These are phyloP conservation scores for Hypoxylon sp. DNA, from an alignment of 2,329 filamentous ascomycete species.

Conservation along the genomic window DNA sequence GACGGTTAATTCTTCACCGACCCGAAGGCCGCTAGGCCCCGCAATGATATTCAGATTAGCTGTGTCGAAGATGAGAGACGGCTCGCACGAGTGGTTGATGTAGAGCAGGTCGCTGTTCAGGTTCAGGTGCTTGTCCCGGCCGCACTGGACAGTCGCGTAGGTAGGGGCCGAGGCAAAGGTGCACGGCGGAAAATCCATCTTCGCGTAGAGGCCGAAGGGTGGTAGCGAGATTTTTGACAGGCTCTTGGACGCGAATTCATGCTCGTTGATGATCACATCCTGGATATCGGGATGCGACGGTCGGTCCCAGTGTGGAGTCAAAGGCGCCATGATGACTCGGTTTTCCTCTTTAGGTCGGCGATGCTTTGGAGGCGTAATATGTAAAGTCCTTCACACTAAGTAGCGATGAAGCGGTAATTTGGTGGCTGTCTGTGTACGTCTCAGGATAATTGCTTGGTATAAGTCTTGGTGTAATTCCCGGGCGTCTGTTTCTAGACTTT, in stretches of 20 bases:
- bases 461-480: conserved; percentile 1
- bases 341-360: conserved; percentile 27
- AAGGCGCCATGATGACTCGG: conserved; percentile 65
- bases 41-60: conserved; percentile 70
- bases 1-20: conserved; percentile 72
- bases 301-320: conserved; percentile 71
- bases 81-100: conserved; percentile 78
- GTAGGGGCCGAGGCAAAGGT: conserved; percentile 68
- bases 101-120: conserved; percentile 77
- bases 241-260: conserved; percentile 72
- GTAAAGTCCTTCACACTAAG: conserved; percentile 4
- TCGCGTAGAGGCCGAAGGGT: conserved; percentile 76
- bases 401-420: conserved; percentile 8
- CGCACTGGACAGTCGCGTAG: conserved; percentile 76
- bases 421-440: conserved; percentile 17
- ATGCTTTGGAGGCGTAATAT: conserved; percentile 14
- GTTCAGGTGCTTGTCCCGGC: conserved; percentile 68
- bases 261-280: conserved; percentile 68
- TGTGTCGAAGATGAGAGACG: conserved; percentile 75
- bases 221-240: conserved; percentile 68
- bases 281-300: conserved; percentile 73
- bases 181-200: conserved; percentile 75
- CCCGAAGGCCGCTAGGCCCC: conserved; percentile 67
- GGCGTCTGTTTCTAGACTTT: conserved; percentile 11
- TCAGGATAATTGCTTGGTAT: conserved; percentile 17